These are phyloP conservation scores for Leptographium wingfieldii DNA, from an alignment of 2,329 filamentous ascomycete species.

Conservation along the genomic window DNA sequence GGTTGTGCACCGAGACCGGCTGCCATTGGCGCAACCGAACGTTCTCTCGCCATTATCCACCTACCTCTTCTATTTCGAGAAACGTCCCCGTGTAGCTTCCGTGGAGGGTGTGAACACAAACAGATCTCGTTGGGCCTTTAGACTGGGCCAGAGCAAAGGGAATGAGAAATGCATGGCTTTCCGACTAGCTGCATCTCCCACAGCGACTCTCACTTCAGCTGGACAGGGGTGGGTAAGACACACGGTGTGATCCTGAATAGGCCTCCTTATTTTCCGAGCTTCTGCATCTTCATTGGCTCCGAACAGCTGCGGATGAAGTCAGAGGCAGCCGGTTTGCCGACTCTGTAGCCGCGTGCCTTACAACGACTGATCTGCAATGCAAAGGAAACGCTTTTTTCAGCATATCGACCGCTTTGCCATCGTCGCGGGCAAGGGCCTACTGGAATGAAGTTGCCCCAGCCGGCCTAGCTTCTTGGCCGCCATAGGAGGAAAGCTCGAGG, in stretches of 20 bases:
- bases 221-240: not conserved
- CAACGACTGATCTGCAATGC: not conserved
- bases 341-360: not conserved
- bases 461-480: not conserved
- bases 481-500: not conserved
- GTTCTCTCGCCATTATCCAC: too few relatives aligned
- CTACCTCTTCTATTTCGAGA: not conserved
- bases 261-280: not conserved
- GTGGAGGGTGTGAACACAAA: not conserved
- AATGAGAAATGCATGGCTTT: not conserved
- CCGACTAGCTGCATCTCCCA: not conserved
- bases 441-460: not conserved
- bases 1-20: not conserved
- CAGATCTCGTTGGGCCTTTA: not conserved
- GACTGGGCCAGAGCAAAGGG: not conserved
- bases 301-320: not conserved
- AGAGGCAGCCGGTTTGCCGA: not conserved
- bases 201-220: constrained; percentile 3
- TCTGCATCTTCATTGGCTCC: not conserved
- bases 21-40: not conserved
- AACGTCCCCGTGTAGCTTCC: not conserved
- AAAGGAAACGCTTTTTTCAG: not conserved
- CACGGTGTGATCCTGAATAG: not conserved
- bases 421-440: not conserved
- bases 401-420: not conserved